A percentile compares a stretch with the other conserved stretches of the same genome.
phyloP scores from a whole-genome alignment of 176 grass and related monocot species.

The Zea luxurians region DNA sequence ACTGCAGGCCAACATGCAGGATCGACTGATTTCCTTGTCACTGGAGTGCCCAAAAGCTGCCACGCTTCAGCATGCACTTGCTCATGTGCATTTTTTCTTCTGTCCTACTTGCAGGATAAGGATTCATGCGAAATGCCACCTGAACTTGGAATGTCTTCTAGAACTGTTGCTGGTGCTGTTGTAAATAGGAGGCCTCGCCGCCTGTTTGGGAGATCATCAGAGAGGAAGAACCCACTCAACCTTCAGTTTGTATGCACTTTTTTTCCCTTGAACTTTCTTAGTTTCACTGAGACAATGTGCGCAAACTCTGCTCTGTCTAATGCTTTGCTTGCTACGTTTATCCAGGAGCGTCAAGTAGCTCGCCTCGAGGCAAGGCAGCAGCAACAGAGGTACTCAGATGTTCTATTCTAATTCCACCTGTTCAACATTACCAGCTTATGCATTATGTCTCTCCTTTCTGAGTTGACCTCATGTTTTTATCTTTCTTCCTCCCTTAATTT shows the following conservation, averaged over 20 bases:
- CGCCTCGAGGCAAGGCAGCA: constrained; percentile 49
- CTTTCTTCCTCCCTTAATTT: background rate
- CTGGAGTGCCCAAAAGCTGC: no score
- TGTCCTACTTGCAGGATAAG: constrained; percentile 39
- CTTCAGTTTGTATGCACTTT: constrained; percentile 47
- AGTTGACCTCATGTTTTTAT: background rate
- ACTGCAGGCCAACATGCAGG: no score
- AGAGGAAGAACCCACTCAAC: constrained; percentile 53
- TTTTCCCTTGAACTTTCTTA: background rate
- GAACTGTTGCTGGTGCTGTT: constrained; percentile 24
- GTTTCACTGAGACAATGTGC: background rate
- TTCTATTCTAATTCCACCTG: background rate
- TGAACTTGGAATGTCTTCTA: constrained; percentile 17
- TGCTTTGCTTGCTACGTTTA: constrained; percentile 1
- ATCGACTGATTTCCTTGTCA: no score
- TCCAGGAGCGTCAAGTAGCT: constrained; percentile 53
- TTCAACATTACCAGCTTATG: background rate
- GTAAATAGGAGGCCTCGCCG: constrained; percentile 37
- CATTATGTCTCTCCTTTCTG: constrained; percentile 19
- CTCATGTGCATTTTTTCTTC: constrained; percentile 16
- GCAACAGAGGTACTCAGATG: constrained; percentile 36
- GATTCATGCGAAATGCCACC: constrained; percentile 51
- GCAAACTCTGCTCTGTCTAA: constrained; percentile 14
- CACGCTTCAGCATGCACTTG: background rate
- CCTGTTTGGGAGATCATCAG: constrained; percentile 41